A percentile compares a stretch with the other conserved stretches of the same genome.
Conservation (phyloP, 2,329 filamentous ascomycete genomes). For the Beauveria asiatica region DNA sequence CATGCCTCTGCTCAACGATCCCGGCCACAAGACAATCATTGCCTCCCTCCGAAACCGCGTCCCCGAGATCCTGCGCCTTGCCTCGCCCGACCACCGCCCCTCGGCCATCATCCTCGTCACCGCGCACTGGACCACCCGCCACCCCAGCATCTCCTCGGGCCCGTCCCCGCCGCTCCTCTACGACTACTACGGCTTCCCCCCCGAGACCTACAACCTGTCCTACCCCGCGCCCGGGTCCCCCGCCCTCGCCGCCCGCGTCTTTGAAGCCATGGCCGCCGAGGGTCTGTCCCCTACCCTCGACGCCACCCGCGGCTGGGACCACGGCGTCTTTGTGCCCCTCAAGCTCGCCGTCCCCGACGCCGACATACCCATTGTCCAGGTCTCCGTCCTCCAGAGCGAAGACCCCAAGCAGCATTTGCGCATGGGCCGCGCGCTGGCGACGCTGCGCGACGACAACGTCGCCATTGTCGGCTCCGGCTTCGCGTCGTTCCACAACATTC, state of each 20-base stretch:
- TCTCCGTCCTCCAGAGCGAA: conserved; percentile 46
- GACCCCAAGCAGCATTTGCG: conserved; percentile 38
- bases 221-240: conserved; percentile 50
- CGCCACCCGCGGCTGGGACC: conserved; percentile 43
- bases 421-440: conserved; percentile 43
- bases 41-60: conserved; percentile 44
- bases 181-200: conserved; percentile 52
- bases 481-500: conserved; percentile 48
- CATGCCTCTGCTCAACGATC: conserved; percentile 49
- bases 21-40: conserved; percentile 40
- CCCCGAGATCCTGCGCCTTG: conserved; percentile 46
- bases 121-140: conserved; percentile 45
- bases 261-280: conserved; percentile 34
- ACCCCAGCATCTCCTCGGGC: conserved; percentile 43
- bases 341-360: conserved; percentile 44
- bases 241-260: conserved; percentile 40
- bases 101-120: conserved; percentile 48
- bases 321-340: conserved; percentile 53
- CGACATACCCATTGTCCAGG: conserved; percentile 45
- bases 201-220: conserved; percentile 44
- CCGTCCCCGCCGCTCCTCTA: conserved; percentile 41
- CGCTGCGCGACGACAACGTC: conserved; percentile 43
- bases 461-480: conserved; percentile 54
- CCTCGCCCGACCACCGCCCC: conserved; percentile 36
- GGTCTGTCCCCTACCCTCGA: conserved; percentile 36